Evolutionary conservation across 2,329 filamentous ascomycete species (phyloP), one percentile per base, ranked within the genome.

Genomic region (Fusarium citri): DNA sequence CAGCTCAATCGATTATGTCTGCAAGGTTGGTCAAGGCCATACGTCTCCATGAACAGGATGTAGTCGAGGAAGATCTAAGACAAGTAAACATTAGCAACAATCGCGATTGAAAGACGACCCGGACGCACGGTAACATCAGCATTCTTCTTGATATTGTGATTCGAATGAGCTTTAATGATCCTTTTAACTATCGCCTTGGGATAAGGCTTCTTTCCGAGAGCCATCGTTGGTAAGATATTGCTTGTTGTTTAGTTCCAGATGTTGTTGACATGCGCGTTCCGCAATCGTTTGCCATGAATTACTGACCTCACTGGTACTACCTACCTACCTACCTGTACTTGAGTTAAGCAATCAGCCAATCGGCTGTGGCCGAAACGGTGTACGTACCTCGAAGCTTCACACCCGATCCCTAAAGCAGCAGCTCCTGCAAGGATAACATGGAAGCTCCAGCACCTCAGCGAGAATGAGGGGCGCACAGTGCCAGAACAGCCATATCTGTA

Each of bases 91-190:
- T 81, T 55, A 79, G 76, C 49, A 53, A 49, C 26, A 22, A 41
- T 53, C 43, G 59, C 58, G 59, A 66, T 70, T 60, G 70, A 63
- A 56, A 34, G 34, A 16, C 16, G 46, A 64, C 28, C 25, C 60
- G 46, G 31, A 53, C 87, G 64, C 81, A 97, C 93, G 82, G 95
- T 84, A 61, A 97, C 89, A 80, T 97, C 94, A 30, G 90, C 92
- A 80, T 96, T 94, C 80, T 94, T 96, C 83, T 91, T 93, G 68
- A 97, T 80, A 69, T 87, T 91, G 77, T 91, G 89, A 68, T 92
- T 91, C 11, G 93, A 92, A 79, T 97, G 94, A 20, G 93, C 94
- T 81, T 97, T 97, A 76, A 97, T 86, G 64, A 97, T 95, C 80
- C 94, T 94, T 80, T 94, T 96, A 74, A 97, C 85, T 0, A 93